These are phyloP conservation scores for Schizochytrium sp. DNA, from an alignment of 108 stramenopile genomes.

Conservation along the genomic window DNA sequence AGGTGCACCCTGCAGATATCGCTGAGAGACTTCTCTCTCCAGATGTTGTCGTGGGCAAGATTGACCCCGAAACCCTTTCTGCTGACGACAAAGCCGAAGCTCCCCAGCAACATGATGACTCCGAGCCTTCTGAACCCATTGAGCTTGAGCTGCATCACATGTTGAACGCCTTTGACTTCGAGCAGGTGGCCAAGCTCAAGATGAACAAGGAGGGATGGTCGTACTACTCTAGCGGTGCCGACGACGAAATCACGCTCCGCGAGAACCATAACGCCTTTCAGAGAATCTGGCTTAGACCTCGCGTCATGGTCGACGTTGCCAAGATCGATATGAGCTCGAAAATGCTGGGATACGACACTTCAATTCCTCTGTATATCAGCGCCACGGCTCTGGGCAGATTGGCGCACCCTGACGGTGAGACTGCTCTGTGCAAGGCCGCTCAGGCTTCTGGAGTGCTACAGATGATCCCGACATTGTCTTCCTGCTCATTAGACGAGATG, in stretches of 20 bases:
- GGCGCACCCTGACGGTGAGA: conserved; percentile 63
- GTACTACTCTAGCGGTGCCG: conserved; percentile 64
- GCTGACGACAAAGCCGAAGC: not conserved
- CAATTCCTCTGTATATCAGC: conserved; percentile 59
- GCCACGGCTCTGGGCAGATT: conserved; percentile 62
- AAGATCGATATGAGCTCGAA: conserved; percentile 53
- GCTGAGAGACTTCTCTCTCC: conserved; percentile 48
- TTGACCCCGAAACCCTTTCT: conserved; percentile 5
- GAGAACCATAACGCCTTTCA: conserved; percentile 64
- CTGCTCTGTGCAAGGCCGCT: conserved; percentile 54
- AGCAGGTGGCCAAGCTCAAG: conserved; percentile 49
- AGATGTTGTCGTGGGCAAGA: conserved; percentile 31
- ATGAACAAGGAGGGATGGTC: conserved; percentile 61
- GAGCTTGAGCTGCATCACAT: conserved; percentile 22
- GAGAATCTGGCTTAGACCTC: conserved; percentile 61
- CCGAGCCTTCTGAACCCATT: not conserved
- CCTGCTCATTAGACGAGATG: conserved; percentile 61
- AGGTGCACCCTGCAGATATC: conserved; percentile 56
- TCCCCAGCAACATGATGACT: conserved; percentile 20
- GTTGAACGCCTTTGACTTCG: conserved; percentile 56
- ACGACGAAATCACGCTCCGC: conserved; percentile 65
- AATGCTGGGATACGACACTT: conserved; percentile 52
- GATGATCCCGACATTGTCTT: conserved; percentile 56
- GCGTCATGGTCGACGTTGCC: conserved; percentile 62
- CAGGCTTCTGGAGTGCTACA: not conserved